Evolutionary conservation across 306 rosid species (phyloP).

Genomic region (Albizia julibrissin): DNA sequence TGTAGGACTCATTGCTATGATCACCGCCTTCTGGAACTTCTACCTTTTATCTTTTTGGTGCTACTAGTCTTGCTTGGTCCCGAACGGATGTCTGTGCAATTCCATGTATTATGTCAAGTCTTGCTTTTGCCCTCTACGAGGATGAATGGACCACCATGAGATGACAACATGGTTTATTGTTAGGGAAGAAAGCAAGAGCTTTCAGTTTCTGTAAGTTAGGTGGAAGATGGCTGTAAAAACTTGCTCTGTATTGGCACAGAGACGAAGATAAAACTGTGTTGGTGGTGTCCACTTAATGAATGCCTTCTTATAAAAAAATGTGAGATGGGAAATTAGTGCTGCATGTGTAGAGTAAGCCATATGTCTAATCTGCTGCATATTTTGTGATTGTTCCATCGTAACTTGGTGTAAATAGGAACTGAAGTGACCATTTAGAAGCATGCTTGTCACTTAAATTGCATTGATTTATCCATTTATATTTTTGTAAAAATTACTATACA

Average conservation of each 20-base stretch:
- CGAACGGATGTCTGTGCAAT: neutral
- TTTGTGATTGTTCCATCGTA: neutral
- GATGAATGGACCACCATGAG: slow-evolving; percentile 31
- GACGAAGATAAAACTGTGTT: neutral
- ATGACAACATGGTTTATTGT: neutral
- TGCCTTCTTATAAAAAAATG: neutral
- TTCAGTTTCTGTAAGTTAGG: neutral
- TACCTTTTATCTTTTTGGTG: neutral
- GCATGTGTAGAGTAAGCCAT: slow-evolving; percentile 7
- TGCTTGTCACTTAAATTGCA: neutral
- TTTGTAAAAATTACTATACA: neutral
- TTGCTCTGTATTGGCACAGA: neutral
- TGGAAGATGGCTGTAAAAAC: neutral
- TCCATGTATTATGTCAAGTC: neutral
- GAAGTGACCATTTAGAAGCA: neutral
- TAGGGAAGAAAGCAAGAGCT: neutral
- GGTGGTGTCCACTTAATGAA: neutral
- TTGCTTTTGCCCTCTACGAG: neutral
- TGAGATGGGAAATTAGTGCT: too few species aligned
- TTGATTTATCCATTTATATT: slow-evolving; percentile 1
- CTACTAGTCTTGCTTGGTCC: neutral
- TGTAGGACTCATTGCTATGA: neutral
- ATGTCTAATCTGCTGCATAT: neutral
- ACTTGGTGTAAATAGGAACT: neutral
- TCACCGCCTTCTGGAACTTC: neutral